Evolutionary conservation across 352 stramenopile species (phyloP).

Genomic region (Pythium aquatile): DNA sequence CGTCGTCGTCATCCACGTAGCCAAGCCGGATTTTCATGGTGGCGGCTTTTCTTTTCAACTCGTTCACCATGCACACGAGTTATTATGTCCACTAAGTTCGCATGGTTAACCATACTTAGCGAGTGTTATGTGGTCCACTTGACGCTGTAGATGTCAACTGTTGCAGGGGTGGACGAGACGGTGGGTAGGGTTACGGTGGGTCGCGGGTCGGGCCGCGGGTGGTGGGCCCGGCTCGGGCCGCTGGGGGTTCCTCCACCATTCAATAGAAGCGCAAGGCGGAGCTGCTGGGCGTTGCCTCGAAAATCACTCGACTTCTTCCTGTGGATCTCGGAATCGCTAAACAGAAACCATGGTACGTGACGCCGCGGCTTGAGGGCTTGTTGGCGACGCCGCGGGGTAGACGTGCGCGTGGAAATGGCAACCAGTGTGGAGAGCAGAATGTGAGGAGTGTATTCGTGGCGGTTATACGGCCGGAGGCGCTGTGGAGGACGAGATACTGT

Average conservation of each 20-base stretch:
- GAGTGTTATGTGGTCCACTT: constrained; percentile 28
- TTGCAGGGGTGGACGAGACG: constrained; percentile 2
- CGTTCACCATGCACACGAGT: background rate
- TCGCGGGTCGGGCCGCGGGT: constrained; percentile 1
- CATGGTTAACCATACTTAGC: constrained; percentile 23
- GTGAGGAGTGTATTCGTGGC: background rate
- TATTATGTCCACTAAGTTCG: constrained; percentile 21
- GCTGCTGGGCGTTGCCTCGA: constrained; percentile 16
- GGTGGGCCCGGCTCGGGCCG: constrained; percentile 13
- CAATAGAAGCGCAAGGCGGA: constrained; percentile 23
- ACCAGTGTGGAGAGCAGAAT: background rate
- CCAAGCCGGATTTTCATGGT: constrained; percentile 56
- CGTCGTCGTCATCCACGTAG: constrained; percentile 29
- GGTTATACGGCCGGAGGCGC: background rate
- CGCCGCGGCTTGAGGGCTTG: background rate
- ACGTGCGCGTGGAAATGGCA: background rate
- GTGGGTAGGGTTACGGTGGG: background rate
- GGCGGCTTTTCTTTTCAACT: background rate
- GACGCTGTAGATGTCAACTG: constrained; percentile 5
- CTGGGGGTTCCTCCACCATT: constrained; percentile 32
- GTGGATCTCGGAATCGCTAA: constrained; percentile 73
- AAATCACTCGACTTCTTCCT: constrained; percentile 89
- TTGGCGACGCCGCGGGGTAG: background rate
- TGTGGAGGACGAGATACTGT: background rate
- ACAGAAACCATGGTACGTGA: constrained; percentile 68